A percentile compares a stretch with the other conserved stretches of the same genome.
These are phyloP conservation scores for Maudiozyma bulderi DNA, from an alignment of 805 yeast genomes.

Conservation along the genomic window DNA sequence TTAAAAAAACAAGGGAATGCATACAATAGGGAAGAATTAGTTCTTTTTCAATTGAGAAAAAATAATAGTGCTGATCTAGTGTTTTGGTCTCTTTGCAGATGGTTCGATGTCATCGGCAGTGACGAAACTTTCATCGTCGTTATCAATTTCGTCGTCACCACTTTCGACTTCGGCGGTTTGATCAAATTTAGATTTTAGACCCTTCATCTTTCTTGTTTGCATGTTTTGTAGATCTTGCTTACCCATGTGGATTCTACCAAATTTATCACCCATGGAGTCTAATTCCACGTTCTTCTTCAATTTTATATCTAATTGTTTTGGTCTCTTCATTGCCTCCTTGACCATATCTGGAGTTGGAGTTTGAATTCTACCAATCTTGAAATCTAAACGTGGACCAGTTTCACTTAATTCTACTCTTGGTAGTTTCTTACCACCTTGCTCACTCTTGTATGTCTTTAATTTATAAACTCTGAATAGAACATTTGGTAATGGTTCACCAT, in stretches of 20 bases:
- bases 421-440: conserved; percentile 54
- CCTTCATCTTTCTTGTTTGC: conserved; percentile 98
- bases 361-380: conserved; percentile 80
- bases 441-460: conserved; percentile 69
- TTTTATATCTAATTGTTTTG: conserved; percentile 73
- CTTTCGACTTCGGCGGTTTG: conserved; percentile 33
- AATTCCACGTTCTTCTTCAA: conserved; percentile 81
- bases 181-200: conserved; percentile 79
- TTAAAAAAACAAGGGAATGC: no score
- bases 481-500: conserved; percentile 58
- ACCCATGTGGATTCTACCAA: conserved; percentile 94
- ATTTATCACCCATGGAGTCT: conserved; percentile 90
- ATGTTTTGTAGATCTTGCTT: conserved; percentile 81
- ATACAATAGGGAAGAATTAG: no score
- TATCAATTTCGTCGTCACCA: conserved; percentile 37
- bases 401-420: conserved; percentile 94
- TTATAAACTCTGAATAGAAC: conserved; percentile 88
- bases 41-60: background rate
- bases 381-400: conserved; percentile 91
- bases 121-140: conserved; percentile 28
- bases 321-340: conserved; percentile 75
- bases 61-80: conserved; percentile 2
- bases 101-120: conserved; percentile 29
- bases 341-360: conserved; percentile 78
- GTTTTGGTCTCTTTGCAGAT: conserved; percentile 23